A percentile compares a stretch with the other conserved stretches of the same genome.
Conservation (phyloP, 345 rosid species). For the Anacardium occidentale region DNA sequence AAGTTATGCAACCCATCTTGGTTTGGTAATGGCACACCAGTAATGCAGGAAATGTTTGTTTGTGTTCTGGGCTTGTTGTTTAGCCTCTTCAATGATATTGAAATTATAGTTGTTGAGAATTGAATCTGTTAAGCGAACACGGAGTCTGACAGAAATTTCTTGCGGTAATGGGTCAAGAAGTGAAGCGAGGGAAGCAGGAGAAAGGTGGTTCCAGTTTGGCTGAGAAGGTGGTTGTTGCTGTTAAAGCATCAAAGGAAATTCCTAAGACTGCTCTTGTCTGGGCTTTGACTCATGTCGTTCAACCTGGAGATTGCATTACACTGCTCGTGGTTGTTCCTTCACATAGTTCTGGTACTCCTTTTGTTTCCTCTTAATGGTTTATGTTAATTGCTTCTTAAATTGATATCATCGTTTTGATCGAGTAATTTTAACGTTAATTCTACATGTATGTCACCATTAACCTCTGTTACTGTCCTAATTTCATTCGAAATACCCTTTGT, state of each 20-base stretch:
- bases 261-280: slow-evolving; percentile 88
- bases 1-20: slow-evolving; percentile 30
- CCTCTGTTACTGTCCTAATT: background rate
- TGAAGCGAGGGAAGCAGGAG: slow-evolving; percentile 55
- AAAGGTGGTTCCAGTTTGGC: slow-evolving; percentile 49
- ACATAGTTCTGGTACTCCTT: slow-evolving; percentile 57
- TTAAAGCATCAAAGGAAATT: slow-evolving; percentile 94
- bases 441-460: background rate
- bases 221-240: slow-evolving; percentile 87
- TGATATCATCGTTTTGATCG: background rate
- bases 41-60: slow-evolving; percentile 28
- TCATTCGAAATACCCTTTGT: background rate
- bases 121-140: slow-evolving; percentile 21
- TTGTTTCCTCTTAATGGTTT: slow-evolving; percentile 7
- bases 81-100: slow-evolving; percentile 26
- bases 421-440: background rate
- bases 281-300: slow-evolving; percentile 98
- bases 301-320: slow-evolving; percentile 92
- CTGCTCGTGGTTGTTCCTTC: slow-evolving; percentile 84
- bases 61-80: background rate
- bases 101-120: slow-evolving; percentile 22
- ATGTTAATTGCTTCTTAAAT: background rate
- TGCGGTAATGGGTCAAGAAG: slow-evolving; percentile 55
- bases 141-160: slow-evolving; percentile 9
- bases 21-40: slow-evolving; percentile 44